Conservation (phyloP, 148 eudicot species). For the Chenopodium formosanum region DNA sequence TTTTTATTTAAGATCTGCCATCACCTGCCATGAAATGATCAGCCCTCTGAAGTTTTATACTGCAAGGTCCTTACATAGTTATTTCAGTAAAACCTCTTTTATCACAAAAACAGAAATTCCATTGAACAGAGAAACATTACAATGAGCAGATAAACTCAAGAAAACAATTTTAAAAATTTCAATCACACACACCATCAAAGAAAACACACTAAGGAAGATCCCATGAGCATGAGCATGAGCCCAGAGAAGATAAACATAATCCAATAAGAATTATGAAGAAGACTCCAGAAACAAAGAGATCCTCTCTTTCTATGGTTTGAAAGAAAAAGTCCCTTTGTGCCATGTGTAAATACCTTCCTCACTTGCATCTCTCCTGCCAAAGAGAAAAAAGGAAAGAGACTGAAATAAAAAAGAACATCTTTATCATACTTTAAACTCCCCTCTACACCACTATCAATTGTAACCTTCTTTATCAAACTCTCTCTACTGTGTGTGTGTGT, state of each 20-base stretch:
- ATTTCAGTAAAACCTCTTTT: slow-evolving; percentile 10
- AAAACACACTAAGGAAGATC: neutral
- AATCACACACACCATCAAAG: neutral
- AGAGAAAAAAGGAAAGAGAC: neutral
- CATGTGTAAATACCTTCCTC: no score
- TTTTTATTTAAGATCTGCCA: slow-evolving; percentile 82
- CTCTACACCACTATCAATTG: neutral
- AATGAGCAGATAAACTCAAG: neutral
- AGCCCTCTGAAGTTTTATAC: slow-evolving; percentile 44
- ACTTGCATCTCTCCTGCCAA: no score
- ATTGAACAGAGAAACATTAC: neutral
- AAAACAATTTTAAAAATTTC: neutral
- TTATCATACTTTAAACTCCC: slow-evolving; percentile 1
- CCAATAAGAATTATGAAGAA: neutral
- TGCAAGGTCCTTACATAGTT: slow-evolving; percentile 2
- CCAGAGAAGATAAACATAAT: neutral
- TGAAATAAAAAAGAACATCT: neutral
- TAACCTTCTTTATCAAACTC: neutral
- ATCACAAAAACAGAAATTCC: neutral
- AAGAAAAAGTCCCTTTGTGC: no score
- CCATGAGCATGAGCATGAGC: neutral
- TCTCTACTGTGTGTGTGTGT: neutral
- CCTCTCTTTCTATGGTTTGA: no score
- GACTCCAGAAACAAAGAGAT: neutral
- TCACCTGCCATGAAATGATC: slow-evolving; percentile 92